A percentile compares a stretch with the other conserved stretches of the same genome.
Conservation (phyloP, 2,329 filamentous ascomycete species). For the Chaetomium sp. region DNA sequence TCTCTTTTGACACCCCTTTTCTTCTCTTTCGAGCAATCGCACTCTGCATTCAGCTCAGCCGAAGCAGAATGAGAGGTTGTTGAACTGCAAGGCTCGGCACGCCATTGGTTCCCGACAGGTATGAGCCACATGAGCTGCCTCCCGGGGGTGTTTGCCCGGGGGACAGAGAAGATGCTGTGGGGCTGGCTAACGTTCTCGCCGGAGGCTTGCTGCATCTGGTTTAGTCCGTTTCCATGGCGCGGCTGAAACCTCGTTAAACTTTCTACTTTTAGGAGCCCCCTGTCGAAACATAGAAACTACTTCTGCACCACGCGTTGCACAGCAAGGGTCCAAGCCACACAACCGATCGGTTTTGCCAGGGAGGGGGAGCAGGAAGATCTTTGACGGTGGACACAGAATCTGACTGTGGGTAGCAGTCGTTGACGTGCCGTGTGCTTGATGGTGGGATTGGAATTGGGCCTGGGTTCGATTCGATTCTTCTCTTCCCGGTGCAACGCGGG, state of each 20-base stretch:
- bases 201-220: conserved; percentile 17
- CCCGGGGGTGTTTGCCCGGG: conserved; percentile 3
- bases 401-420: no score
- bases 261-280: conserved; percentile 17
- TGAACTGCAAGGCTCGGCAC: conserved; percentile 3
- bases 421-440: no score
- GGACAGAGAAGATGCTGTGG: neutral
- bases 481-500: no score
- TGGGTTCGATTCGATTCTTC: no score
- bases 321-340: conserved; percentile 8
- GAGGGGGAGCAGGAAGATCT: no score
- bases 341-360: no score
- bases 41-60: conserved; percentile 15
- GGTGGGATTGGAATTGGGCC: no score
- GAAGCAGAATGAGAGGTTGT: conserved; percentile 6
- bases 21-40: conserved; percentile 2
- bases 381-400: no score
- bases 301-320: neutral
- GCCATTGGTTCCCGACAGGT: conserved; percentile 12
- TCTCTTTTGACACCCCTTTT: no score
- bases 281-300: conserved; percentile 9
- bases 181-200: neutral
- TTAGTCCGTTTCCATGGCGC: conserved; percentile 16
- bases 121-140: conserved; percentile 20
- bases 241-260: conserved; percentile 25